Conservation (phyloP, 2,329 filamentous ascomycete species). For the Botryotinia narcissicola region DNA sequence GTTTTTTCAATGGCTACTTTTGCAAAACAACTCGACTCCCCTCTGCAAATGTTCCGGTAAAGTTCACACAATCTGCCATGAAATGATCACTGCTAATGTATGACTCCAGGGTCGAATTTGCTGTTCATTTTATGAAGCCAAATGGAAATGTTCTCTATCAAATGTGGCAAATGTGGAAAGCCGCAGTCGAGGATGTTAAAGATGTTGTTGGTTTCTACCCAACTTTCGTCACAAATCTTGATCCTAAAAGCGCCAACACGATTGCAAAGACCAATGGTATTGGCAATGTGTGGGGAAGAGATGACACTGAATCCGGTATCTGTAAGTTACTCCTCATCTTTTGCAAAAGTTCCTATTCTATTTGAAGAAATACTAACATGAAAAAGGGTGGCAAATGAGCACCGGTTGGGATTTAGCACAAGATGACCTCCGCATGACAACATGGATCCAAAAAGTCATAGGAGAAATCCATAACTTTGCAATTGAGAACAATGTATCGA, state of each 20-base stretch:
- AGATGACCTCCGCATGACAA: conserved; percentile 41
- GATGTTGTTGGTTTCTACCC: conserved; percentile 42
- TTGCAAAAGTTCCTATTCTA: background rate
- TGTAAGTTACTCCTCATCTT: conserved; percentile 31
- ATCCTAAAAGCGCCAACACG: conserved; percentile 33
- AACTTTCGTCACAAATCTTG: conserved; percentile 41
- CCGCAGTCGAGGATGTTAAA: conserved; percentile 37
- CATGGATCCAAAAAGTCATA: conserved; percentile 37
- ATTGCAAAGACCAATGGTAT: conserved; percentile 41
- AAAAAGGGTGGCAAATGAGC: conserved; percentile 42
- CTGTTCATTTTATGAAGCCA: conserved; percentile 41
- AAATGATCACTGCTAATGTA: background rate
- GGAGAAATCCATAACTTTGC: conserved; percentile 39
- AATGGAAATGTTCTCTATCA: conserved; percentile 37
- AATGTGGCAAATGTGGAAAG: conserved; percentile 41
- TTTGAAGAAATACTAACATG: background rate
- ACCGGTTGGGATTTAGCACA: conserved; percentile 41
- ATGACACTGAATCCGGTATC: conserved; percentile 36
- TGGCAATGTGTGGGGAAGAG: conserved; percentile 43
- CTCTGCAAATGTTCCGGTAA: conserved; percentile 25
- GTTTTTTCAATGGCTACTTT: conserved; percentile 18
- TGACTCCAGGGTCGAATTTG: conserved; percentile 33
- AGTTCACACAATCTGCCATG: background rate
- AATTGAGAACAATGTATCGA: conserved; percentile 22
- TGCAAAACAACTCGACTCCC: conserved; percentile 22